phyloP scores from a whole-genome alignment of 2,329 filamentous ascomycete species.

The Fusarium anguioides region DNA sequence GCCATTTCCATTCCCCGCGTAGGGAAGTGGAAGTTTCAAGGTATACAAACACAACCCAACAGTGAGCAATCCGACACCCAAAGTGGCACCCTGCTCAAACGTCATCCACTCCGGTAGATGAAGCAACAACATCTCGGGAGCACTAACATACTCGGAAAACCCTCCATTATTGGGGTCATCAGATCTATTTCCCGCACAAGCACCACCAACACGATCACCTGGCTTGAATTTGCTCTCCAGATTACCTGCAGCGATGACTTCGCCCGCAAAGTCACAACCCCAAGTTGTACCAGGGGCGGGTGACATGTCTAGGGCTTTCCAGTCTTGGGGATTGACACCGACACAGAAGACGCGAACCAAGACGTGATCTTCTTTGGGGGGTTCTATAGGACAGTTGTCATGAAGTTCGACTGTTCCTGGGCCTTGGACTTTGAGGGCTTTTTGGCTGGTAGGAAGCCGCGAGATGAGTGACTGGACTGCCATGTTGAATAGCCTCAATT shows the following conservation, averaged over 20 bases:
- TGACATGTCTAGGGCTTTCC: conserved; percentile 36
- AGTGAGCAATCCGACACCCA: conserved; percentile 9
- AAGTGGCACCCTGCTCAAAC: conserved; percentile 19
- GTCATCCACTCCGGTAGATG: conserved; percentile 7
- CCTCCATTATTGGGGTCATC: not conserved
- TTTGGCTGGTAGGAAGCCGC: not conserved
- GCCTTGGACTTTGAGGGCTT: not conserved
- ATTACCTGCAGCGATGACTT: conserved; percentile 1
- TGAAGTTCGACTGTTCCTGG: not conserved
- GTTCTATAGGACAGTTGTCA: not conserved
- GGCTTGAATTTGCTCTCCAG: not conserved
- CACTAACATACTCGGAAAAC: conserved; percentile 2
- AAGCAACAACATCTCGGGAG: conserved; percentile 7
- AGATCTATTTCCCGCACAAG: not conserved
- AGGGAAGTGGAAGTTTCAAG: conserved; percentile 4
- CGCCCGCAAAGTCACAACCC: conserved; percentile 34
- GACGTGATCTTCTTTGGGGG: conserved; percentile 13
- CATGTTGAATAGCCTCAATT: not conserved
- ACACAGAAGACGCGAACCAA: conserved; percentile 26
- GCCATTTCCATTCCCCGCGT: not conserved
- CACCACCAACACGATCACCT: not conserved
- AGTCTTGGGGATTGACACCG: conserved; percentile 34
- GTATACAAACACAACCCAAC: not conserved
- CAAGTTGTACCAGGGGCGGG: conserved; percentile 30
- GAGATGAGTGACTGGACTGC: conserved; percentile 3